Base-by-base conservation (phyloP, 495 filamentous ascomycete genomes). In the Polyplosphaeria fusca region DNA sequence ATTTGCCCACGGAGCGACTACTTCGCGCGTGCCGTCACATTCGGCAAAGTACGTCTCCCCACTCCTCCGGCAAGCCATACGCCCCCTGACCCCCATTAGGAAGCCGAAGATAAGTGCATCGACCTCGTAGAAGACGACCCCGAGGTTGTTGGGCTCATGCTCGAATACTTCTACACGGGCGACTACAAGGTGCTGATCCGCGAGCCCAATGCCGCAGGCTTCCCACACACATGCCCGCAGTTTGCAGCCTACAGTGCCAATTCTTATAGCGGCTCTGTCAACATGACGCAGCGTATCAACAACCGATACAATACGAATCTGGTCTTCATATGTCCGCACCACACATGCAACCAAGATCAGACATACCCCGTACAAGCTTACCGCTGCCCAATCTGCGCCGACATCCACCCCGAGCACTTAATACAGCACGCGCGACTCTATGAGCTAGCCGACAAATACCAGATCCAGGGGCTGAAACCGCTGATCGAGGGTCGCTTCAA, bases 101-200 rank as follows among this genome's bases (percentile, higher is more conserved):
- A 79, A 54, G 68, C 72, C 0, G 67, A 59, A 1, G 55, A 71
- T 22, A 72, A 76, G 54, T 64, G 67, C 0, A 71, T 78, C 30
- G 64, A 76, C 35, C 58, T 78, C 0, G 73, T 71, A 1, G 76
- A 78, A 40, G 76, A 78, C 51, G 67, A 76, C 49, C 73, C 76
- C 2, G 70, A 68, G 35, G 76, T 75, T 42, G 77, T 78, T 43
- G 71, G 74, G 23, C 74, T 76, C 44, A 60, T 78, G 30, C 14
- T 35, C 7, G 30, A 35, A 14, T 35, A 35, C 14, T 14, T 35
- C 30, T 35, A 35, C 30, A 7, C 30, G 7, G 30, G 30, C 30
- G 30, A 35, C 14, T 35, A 35, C 14, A 35, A 7, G 7, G 7
- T 35, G 14, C n/a, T n/a, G n/a, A n/a, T n/a, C n/a, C n/a, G n/a